Conservation (phyloP, 371 early-diverging fungal species). For the Syncephalastrum racemosum region DNA sequence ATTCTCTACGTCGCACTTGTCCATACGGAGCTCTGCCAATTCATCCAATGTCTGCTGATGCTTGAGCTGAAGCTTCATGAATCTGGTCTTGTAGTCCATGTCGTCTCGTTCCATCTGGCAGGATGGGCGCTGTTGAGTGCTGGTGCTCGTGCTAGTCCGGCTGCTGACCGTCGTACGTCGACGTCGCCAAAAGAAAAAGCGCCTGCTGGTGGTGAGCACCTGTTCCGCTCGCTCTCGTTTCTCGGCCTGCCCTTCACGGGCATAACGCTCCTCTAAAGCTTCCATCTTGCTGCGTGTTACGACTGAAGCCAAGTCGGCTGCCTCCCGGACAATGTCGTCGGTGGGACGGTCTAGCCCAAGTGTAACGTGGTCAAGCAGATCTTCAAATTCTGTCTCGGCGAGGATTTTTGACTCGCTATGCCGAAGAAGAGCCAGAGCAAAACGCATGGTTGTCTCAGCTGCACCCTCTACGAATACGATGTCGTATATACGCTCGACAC, state of each 20-base stretch:
- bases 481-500: conserved; percentile 81
- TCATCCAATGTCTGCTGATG: conserved; percentile 24
- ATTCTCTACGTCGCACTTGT: conserved; percentile 36
- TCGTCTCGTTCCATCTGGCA: neutral
- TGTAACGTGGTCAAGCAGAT: conserved; percentile 77
- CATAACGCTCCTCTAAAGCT: conserved; percentile 61
- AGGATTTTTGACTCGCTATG: conserved; percentile 70
- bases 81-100: neutral
- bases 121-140: conserved; percentile 4
- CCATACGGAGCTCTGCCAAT: conserved; percentile 28
- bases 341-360: conserved; percentile 16
- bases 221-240: conserved; percentile 34
- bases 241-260: conserved; percentile 39
- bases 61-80: conserved; percentile 5
- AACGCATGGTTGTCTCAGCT: conserved; percentile 83
- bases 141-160: conserved; percentile 1
- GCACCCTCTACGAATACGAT: conserved; percentile 86
- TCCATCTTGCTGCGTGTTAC: conserved; percentile 74
- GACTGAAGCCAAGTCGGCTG: conserved; percentile 64
- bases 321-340: conserved; percentile 77
- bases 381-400: conserved; percentile 80
- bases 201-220: conserved; percentile 7
- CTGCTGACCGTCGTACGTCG: neutral
- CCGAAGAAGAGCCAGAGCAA: conserved; percentile 85
- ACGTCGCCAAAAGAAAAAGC: conserved; percentile 20